A percentile compares a stretch with the other conserved stretches of the same genome.
Conservation (phyloP, 208 protist genomes). For the Acanthamoeba sp. region DNA sequence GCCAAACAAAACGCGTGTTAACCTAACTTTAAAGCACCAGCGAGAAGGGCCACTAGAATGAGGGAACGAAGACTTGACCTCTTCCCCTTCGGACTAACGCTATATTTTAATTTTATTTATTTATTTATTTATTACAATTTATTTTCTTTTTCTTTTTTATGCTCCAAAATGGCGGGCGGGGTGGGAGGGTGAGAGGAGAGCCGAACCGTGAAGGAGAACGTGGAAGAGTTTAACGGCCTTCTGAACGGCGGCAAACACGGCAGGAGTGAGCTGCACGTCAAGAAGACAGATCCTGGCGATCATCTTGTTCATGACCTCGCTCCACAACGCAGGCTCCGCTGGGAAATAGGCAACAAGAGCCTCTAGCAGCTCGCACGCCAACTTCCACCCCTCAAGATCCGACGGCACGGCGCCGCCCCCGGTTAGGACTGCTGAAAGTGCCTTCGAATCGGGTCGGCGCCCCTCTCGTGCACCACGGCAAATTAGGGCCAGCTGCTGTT, state of each 20-base stretch:
- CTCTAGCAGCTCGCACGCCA: background rate
- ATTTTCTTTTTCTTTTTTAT: too few relatives aligned
- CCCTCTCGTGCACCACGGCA: background rate
- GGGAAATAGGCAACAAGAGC: conserved; percentile 1
- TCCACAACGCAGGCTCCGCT: background rate
- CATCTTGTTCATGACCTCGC: conserved; percentile 13
- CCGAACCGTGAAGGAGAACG: background rate
- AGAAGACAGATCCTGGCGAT: background rate
- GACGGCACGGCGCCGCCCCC: background rate
- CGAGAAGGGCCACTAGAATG: too few relatives aligned
- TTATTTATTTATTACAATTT: too few relatives aligned
- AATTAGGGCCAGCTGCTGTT: background rate
- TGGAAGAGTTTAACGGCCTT: conserved; percentile 37
- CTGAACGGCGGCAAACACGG: conserved; percentile 5
- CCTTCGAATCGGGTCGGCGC: background rate
- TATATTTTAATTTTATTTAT: too few relatives aligned
- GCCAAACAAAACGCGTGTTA: too few relatives aligned
- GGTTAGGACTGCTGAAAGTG: background rate
- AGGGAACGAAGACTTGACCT: too few relatives aligned
- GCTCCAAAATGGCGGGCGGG: background rate
- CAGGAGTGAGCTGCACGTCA: conserved; percentile 18
- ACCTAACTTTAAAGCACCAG: too few relatives aligned
- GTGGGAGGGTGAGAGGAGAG: background rate
- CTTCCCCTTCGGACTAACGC: too few relatives aligned
- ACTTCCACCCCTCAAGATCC: background rate